Percentiles rank a stretch among this genome's conserved stretches.
Conservation (phyloP, 495 filamentous ascomycete genomes). For the Trichodelitschia bisporula region DNA sequence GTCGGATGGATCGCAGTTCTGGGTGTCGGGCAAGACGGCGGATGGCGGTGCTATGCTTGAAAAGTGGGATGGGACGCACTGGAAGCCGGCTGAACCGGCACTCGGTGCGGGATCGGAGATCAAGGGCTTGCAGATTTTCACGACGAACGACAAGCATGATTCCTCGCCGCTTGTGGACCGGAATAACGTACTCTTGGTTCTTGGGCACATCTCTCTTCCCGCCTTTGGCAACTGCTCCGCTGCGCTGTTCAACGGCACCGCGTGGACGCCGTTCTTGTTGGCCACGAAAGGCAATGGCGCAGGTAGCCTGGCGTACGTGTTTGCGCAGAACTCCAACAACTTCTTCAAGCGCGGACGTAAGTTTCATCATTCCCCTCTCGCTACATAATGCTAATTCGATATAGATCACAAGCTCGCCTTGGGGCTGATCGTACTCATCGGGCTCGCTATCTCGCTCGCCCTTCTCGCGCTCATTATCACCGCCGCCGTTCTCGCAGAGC, state of each 20-base stretch:
- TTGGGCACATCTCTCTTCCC: slow-evolving; percentile 52
- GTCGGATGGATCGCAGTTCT: slow-evolving; percentile 41
- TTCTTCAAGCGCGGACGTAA: slow-evolving; percentile 31
- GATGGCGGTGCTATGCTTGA: slow-evolving; percentile 54
- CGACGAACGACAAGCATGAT: slow-evolving; percentile 38
- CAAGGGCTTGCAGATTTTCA: slow-evolving; percentile 57
- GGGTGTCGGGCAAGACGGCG: slow-evolving; percentile 42
- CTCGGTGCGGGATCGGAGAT: slow-evolving; percentile 42
- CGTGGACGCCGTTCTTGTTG: slow-evolving; percentile 54
- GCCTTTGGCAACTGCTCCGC: slow-evolving; percentile 68
- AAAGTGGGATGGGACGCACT: slow-evolving; percentile 44
- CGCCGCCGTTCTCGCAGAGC: slow-evolving; percentile 59
- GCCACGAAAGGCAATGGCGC: slow-evolving; percentile 33
- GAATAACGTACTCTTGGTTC: slow-evolving; percentile 51
- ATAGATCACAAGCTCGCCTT: slow-evolving; percentile 38
- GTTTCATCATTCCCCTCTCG: slow-evolving; percentile 7
- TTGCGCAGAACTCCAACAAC: slow-evolving; percentile 42
- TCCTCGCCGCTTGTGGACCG: slow-evolving; percentile 33
- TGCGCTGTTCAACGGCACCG: slow-evolving; percentile 61
- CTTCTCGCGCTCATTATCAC: slow-evolving; percentile 76
- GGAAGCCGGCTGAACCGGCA: slow-evolving; percentile 27
- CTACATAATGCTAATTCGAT: slow-evolving; percentile 3
- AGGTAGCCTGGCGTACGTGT: slow-evolving; percentile 53
- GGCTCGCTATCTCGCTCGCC: slow-evolving; percentile 69
- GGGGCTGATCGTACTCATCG: slow-evolving; percentile 76